phyloP scores from a whole-genome alignment of 225 moss, liverwort and hornwort species.

The Sphagnum tenellum region DNA sequence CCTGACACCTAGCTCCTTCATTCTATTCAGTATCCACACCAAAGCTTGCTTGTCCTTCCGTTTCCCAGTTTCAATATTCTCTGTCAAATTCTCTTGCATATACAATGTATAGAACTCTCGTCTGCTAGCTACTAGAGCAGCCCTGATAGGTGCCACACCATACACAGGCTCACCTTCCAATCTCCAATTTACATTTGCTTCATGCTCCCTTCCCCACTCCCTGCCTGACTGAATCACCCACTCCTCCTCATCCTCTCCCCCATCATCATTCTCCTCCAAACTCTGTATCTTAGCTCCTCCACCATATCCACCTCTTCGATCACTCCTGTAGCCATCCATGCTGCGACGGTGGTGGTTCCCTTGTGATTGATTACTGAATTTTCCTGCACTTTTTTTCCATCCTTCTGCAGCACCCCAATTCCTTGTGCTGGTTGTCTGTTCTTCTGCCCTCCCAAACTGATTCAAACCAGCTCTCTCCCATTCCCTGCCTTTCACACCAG shows the following conservation, averaged over 20 bases:
- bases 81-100: slow-evolving; percentile 71
- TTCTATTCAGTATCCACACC: slow-evolving; percentile 60
- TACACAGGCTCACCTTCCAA: slow-evolving; percentile 78
- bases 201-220: slow-evolving; percentile 28
- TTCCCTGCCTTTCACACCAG: background rate
- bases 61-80: slow-evolving; percentile 62
- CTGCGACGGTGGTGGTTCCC: slow-evolving; percentile 7
- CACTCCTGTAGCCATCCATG: slow-evolving; percentile 25
- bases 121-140: slow-evolving; percentile 60
- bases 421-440: slow-evolving; percentile 14
- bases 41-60: slow-evolving; percentile 90
- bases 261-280: slow-evolving; percentile 16
- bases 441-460: too few relatives aligned
- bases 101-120: slow-evolving; percentile 60
- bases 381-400: slow-evolving; percentile 12
- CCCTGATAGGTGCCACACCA: slow-evolving; percentile 80
- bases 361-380: background rate
- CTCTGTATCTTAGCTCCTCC: slow-evolving; percentile 11
- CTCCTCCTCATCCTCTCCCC: slow-evolving; percentile 34
- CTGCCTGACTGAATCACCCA: slow-evolving; percentile 29
- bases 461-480: too few relatives aligned
- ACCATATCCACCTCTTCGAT: slow-evolving; percentile 32
- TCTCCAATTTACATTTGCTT: slow-evolving; percentile 28
- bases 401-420: slow-evolving; percentile 8
- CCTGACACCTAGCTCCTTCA: slow-evolving; percentile 47